Percentiles rank a stretch among this genome's conserved stretches.
phyloP scores from a whole-genome alignment of 1,284 basidiomycete species.

The Ceratobasidium sp. region DNA sequence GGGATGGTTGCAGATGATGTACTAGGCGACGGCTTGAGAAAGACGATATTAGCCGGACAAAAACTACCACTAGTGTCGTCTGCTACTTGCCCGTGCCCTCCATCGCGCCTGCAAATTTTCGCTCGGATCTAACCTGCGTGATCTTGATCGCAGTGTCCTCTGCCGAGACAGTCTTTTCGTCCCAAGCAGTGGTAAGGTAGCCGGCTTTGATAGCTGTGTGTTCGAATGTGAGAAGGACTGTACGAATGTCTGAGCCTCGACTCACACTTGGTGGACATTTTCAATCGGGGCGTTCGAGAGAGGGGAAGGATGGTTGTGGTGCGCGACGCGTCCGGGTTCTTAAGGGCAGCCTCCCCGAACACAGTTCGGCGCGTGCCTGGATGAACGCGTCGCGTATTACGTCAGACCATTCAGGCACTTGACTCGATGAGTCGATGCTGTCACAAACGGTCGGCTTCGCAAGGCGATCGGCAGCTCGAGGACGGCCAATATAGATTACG shows the following conservation, averaged over 20 bases:
- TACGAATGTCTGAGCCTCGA: not conserved
- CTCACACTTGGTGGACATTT: constrained; percentile 34
- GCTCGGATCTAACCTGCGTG: constrained; percentile 42
- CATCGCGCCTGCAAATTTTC: constrained; percentile 45
- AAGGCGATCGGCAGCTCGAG: too few relatives aligned
- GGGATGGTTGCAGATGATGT: constrained; percentile 47
- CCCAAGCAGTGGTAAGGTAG: too few relatives aligned
- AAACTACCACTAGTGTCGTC: too few relatives aligned
- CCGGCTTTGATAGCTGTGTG: constrained; percentile 36
- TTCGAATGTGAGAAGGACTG: not conserved
- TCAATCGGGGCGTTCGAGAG: not conserved
- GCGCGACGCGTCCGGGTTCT: not conserved
- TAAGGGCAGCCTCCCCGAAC: too few relatives aligned
- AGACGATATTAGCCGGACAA: too few relatives aligned
- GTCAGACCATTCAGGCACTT: not conserved
- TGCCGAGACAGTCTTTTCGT: constrained; percentile 34
- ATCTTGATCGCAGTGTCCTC: constrained; percentile 35
- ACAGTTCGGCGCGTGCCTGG: not conserved
- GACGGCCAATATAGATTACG: too few relatives aligned
- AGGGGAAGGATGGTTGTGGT: not conserved
- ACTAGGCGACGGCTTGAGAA: too few relatives aligned
- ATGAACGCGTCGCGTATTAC: constrained; percentile 16
- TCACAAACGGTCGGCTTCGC: not conserved
- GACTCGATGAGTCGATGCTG: not conserved
- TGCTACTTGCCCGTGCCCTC: too few relatives aligned